Conservation (phyloP, 1,284 basidiomycete genomes). For the Veloboletus limbatus region DNA sequence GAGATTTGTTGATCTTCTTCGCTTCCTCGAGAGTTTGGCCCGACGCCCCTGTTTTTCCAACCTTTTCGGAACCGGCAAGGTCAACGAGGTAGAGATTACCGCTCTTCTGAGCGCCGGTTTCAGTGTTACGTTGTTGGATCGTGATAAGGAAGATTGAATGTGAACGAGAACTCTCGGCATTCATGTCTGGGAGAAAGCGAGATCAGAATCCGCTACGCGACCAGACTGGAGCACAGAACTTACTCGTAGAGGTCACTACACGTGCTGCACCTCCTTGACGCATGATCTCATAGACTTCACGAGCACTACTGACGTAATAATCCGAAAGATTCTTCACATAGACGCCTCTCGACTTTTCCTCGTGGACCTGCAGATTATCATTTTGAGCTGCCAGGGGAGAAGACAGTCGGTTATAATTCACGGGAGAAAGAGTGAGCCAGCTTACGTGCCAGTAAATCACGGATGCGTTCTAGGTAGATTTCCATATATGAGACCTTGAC, state of each 20-base stretch:
- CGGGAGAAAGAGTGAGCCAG: conserved; percentile 20
- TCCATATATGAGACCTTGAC: conserved; percentile 99
- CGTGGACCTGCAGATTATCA: conserved; percentile 97
- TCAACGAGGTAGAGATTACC: conserved; percentile 98
- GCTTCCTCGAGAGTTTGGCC: conserved; percentile 99
- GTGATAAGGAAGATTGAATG: conserved; percentile 99
- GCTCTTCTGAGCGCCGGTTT: conserved; percentile 93
- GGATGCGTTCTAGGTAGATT: conserved; percentile 96
- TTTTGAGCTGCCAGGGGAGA: conserved; percentile 76
- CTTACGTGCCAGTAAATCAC: conserved; percentile 94
- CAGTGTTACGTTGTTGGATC: conserved; percentile 95
- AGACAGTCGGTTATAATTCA: neutral
- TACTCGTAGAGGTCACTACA: conserved; percentile 94
- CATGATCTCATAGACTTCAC: conserved; percentile 99
- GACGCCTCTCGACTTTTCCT: conserved; percentile 96
- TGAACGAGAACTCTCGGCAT: conserved; percentile 97
- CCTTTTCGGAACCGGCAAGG: conserved; percentile 98
- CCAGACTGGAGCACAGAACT: conserved; percentile 31
- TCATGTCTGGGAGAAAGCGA: conserved; percentile 81
- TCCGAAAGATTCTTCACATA: conserved; percentile 98
- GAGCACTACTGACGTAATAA: conserved; percentile 94
- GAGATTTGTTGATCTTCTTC: conserved; percentile 99
- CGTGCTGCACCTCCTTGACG: conserved; percentile 89
- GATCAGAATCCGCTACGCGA: conserved; percentile 6
- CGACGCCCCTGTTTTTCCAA: conserved; percentile 98